These are phyloP conservation scores for Mycena metata DNA, from an alignment of 768 basidiomycete species.

Conservation along the genomic window DNA sequence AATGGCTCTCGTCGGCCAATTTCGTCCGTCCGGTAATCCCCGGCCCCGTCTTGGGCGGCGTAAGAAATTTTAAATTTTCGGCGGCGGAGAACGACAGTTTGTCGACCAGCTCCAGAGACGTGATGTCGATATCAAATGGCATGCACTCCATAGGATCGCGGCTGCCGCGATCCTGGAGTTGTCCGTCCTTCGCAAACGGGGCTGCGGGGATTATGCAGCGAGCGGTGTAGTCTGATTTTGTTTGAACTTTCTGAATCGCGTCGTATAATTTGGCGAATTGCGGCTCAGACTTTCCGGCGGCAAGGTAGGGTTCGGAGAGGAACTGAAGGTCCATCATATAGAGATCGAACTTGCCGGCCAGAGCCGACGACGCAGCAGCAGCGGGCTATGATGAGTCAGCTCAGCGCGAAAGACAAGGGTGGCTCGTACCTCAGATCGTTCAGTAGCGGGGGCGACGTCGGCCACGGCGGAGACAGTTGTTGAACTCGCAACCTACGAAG, in stretches of 20 bases:
- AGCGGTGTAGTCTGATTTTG: slow-evolving; percentile 53
- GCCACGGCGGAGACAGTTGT: too few species aligned
- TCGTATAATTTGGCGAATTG: slow-evolving; percentile 51
- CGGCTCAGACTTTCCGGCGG: slow-evolving; percentile 43
- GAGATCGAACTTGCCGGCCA: slow-evolving; percentile 53
- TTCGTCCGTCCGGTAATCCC: slow-evolving; percentile 47
- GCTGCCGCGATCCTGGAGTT: slow-evolving; percentile 43
- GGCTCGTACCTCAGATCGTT: too few species aligned
- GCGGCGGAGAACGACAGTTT: slow-evolving; percentile 45
- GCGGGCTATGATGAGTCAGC: too few species aligned
- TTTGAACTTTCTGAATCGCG: slow-evolving; percentile 49
- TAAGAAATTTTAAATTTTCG: slow-evolving; percentile 43
- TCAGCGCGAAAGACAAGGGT: background rate
- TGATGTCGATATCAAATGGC: slow-evolving; percentile 50
- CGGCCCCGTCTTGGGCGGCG: slow-evolving; percentile 42
- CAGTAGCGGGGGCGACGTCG: too few species aligned
- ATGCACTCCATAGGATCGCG: slow-evolving; percentile 51
- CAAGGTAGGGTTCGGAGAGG: slow-evolving; percentile 49
- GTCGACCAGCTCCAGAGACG: slow-evolving; percentile 42
- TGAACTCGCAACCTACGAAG: too few species aligned
- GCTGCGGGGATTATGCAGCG: slow-evolving; percentile 42
- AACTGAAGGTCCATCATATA: slow-evolving; percentile 54
- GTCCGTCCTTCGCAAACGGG: slow-evolving; percentile 26
- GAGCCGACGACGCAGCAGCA: background rate
- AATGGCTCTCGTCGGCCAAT: slow-evolving; percentile 39